Percentiles rank a stretch among this genome's conserved stretches.
phyloP scores from a whole-genome alignment of 371 early-diverging fungal species.

The Syncephalis fuscata region DNA sequence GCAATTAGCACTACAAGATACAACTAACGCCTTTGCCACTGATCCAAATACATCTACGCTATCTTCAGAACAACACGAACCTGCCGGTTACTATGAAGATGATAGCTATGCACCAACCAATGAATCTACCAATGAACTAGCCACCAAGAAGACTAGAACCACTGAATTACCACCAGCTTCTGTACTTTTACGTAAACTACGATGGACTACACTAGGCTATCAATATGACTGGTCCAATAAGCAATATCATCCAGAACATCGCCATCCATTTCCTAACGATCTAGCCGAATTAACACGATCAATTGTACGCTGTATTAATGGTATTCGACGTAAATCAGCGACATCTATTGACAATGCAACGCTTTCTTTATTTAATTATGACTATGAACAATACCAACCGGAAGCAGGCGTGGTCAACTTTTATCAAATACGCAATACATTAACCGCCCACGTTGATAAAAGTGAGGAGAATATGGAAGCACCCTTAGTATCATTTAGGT shows the following conservation, averaged over 20 bases:
- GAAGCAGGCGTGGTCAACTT: constrained; percentile 94
- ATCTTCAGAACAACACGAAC: constrained; percentile 12
- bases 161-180: constrained; percentile 18
- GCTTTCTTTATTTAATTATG: constrained; percentile 17
- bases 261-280: constrained; percentile 31
- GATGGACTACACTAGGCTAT: constrained; percentile 83
- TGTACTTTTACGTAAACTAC: constrained; percentile 34
- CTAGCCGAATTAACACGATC: constrained; percentile 32
- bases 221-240: constrained; percentile 89
- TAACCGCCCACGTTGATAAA: constrained; percentile 91
- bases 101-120: constrained; percentile 5
- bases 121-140: too few species aligned
- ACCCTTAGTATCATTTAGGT: constrained; percentile 73
- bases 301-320: constrained; percentile 31
- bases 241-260: constrained; percentile 41
- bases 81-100: constrained; percentile 7
- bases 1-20: constrained; percentile 26
- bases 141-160: constrained; percentile 7
- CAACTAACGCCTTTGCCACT: constrained; percentile 10
- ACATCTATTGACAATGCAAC: background rate
- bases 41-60: constrained; percentile 12
- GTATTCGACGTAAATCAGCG: constrained; percentile 11
- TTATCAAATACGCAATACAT: constrained; percentile 65
- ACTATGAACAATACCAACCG: constrained; percentile 34
- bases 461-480: constrained; percentile 81